Percentiles rank a stretch among this genome's conserved stretches.
Evolutionary conservation across 164 flowering plant species (phyloP).

Genomic region (Berberis thunbergii): DNA sequence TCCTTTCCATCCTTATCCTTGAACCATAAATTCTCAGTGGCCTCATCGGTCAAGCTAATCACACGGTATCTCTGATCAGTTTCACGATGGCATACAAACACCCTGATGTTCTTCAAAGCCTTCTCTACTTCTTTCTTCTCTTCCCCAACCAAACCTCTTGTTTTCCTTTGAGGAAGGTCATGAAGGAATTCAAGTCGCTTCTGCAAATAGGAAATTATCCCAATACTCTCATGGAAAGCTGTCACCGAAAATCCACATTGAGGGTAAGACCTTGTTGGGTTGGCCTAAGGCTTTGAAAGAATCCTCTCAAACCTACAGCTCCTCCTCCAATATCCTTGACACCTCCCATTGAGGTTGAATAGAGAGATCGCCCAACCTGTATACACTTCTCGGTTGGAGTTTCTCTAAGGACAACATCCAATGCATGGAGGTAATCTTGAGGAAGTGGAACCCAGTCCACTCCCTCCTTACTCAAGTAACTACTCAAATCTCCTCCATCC

Average conservation of each 20-base stretch:
- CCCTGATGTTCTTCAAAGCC: constrained; percentile 68
- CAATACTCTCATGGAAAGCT: constrained; percentile 93
- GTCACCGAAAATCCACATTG: constrained; percentile 82
- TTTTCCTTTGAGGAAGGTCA: constrained; percentile 60
- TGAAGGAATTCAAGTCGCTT: constrained; percentile 64
- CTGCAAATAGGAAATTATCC: constrained; percentile 72
- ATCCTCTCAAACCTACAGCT: constrained; percentile 79
- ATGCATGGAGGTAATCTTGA: constrained; percentile 87
- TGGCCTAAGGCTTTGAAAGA: constrained; percentile 88
- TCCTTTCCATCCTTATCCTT: constrained; percentile 63
- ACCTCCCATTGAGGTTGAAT: constrained; percentile 74
- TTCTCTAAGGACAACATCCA: constrained; percentile 83
- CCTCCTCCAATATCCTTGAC: constrained; percentile 78
- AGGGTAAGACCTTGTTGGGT: constrained; percentile 93
- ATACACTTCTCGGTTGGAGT: constrained; percentile 58
- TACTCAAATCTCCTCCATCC: constrained; percentile 47
- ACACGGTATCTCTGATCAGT: constrained; percentile 77
- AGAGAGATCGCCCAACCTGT: constrained; percentile 65
- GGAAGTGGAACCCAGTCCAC: constrained; percentile 63
- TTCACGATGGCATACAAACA: constrained; percentile 84
- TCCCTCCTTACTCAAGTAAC: constrained; percentile 46
- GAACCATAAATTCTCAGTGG: constrained; percentile 71
- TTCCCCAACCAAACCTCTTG: constrained; percentile 38
- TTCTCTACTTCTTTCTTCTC: constrained; percentile 85
- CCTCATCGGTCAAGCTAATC: constrained; percentile 60